Percentiles rank a stretch among this genome's conserved stretches.
Evolutionary conservation across 106 monocot species (phyloP).

Genomic region (Vanilla planifolia): DNA sequence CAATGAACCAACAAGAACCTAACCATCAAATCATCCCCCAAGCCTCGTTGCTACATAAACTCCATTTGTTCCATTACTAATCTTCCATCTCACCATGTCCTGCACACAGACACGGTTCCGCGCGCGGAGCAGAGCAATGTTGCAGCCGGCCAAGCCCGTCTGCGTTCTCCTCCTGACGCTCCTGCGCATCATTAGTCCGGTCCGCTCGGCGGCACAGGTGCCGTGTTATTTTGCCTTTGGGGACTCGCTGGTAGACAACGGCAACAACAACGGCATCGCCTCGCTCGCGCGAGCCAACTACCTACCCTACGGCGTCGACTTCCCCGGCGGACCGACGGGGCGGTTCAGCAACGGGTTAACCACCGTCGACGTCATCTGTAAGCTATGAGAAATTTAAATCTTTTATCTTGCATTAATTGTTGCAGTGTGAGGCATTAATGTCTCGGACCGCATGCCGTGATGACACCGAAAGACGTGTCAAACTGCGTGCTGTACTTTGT

Average conservation of each 20-base stretch:
- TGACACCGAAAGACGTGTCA: too few relatives aligned
- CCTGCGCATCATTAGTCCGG: background rate
- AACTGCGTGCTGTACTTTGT: too few relatives aligned
- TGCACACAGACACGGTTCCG: background rate
- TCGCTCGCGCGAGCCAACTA: constrained; percentile 79
- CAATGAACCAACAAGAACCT: background rate
- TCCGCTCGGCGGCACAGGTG: constrained; percentile 47
- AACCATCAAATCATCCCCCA: background rate
- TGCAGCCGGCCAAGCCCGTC: too few relatives aligned
- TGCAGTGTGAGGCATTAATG: too few relatives aligned
- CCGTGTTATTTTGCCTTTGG: constrained; percentile 93
- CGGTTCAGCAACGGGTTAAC: constrained; percentile 86
- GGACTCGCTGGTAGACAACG: constrained; percentile 91
- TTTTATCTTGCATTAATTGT: too few relatives aligned
- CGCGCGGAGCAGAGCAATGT: background rate
- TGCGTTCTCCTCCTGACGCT: background rate
- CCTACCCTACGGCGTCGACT: constrained; percentile 84
- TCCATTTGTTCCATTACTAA: background rate
- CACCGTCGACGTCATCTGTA: constrained; percentile 68
- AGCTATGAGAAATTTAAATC: too few relatives aligned
- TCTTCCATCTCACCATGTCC: background rate
- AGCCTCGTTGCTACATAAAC: background rate
- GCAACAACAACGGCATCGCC: constrained; percentile 86
- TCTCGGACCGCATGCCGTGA: too few relatives aligned
- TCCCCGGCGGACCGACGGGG: constrained; percentile 63